Evolutionary conservation across 2,329 filamentous ascomycete genomes (phyloP), one percentile per base, ranked within the genome.

Genomic region (Teratosphaeria gauchensis): DNA sequence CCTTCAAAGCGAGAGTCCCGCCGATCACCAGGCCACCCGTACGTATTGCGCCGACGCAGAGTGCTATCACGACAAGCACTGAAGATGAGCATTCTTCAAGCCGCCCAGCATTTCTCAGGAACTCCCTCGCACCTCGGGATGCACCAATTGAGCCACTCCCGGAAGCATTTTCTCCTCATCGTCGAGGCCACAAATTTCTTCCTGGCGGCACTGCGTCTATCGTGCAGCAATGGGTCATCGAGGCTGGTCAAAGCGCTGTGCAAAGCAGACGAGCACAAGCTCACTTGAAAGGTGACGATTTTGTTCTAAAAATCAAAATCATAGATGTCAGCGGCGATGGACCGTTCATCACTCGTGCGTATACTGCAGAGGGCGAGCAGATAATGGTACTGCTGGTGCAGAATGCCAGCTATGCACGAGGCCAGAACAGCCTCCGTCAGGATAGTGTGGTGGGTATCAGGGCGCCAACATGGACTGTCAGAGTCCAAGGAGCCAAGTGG

Each of bases 121-220:
- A 74, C 2, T 65, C 70, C 1, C 59, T 63, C 3, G 68, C 69
- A 12, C 65, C 70, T 2, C 69, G 67, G 12, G 69, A 71, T 21
- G 7, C 8, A 1, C 63, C 52, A 12, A 53, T 61, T 14, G 69
- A 70, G 4, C 78, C 78, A 0, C 69, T 80, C 0, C 80, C 80
- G 0, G 77, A 81, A 48, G 74, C 77, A 46, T 83, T 83, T 67
- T 82, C 80, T 0, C 81, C 81, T 1, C 77, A 78, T 53, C 73
- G 79, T 30, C 76, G 76, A 59, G 76, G 74, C 0, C 74, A 79
- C 61, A 78, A 78, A 63, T 82, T 79, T 61, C 53, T 80, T 0
- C 69, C 75, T 1, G 74, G 75, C 3, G 81, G 80, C 1, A 69
- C 81, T 57, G 81, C 81, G 2, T 72, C 75, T 0, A 77, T 75